Evolutionary conservation across 345 rosid genomes (phyloP).

Genomic region (Aurinia saxatilis): DNA sequence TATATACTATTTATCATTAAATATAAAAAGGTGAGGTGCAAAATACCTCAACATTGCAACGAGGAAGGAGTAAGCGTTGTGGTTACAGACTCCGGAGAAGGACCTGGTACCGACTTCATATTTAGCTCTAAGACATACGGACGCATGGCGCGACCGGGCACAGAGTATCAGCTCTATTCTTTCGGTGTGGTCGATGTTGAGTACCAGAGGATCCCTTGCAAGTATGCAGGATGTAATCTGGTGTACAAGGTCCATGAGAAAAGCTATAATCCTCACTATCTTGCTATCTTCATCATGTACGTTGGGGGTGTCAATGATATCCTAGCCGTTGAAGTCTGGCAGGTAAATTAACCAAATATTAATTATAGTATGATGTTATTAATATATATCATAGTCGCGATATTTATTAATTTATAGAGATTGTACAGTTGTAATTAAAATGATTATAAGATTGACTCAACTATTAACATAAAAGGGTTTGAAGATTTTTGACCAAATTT

Average conservation of each 20-base stretch:
- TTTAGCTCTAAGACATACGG: conserved; percentile 61
- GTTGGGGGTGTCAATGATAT: conserved; percentile 51
- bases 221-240: conserved; percentile 38
- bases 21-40: conserved; percentile 63
- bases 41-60: conserved; percentile 43
- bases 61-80: conserved; percentile 57
- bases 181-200: conserved; percentile 78
- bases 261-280: conserved; percentile 57
- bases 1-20: neutral
- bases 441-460: no score
- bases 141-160: conserved; percentile 40
- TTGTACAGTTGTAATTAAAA: no score
- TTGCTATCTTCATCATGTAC: conserved; percentile 52
- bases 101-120: conserved; percentile 71
- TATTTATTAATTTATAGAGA: neutral
- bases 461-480: neutral
- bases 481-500: neutral
- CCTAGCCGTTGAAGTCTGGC: conserved; percentile 54
- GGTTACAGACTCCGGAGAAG: conserved; percentile 84
- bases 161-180: conserved; percentile 36
- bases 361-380: no score
- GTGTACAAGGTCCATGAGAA: conserved; percentile 58
- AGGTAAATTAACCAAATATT: conserved; percentile 34
- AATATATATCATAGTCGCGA: no score
- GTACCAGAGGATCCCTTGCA: conserved; percentile 63